These are phyloP conservation scores for Mallotus japonicus DNA, from an alignment of 441 rosid genomes.

Conservation along the genomic window DNA sequence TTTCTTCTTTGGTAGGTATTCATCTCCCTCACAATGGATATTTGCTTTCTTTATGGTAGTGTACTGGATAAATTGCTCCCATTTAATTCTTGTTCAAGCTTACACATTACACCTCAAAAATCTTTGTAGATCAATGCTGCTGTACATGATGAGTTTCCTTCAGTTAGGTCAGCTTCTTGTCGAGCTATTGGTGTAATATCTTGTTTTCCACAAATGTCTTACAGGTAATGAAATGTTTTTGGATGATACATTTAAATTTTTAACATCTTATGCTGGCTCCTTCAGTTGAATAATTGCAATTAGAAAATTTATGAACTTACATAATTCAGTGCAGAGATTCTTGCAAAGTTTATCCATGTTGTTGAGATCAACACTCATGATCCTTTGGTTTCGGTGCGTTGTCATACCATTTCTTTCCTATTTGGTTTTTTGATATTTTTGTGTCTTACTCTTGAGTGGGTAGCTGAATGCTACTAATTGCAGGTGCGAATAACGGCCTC, in stretches of 20 bases:
- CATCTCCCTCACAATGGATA: too few relatives aligned
- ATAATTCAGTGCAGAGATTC: constrained; percentile 69
- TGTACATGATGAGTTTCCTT: constrained; percentile 59
- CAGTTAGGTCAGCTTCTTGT: constrained; percentile 94
- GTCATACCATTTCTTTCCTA: neutral
- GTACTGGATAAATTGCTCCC: neutral
- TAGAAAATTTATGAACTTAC: constrained; percentile 37
- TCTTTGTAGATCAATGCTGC: constrained; percentile 61
- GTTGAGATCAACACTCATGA: constrained; percentile 65
- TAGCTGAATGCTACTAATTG: constrained; percentile 23
- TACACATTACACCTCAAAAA: constrained; percentile 23
- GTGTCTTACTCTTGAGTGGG: constrained; percentile 13
- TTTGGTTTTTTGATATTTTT: constrained; percentile 20
- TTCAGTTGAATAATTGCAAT: constrained; percentile 25
- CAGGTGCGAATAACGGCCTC: constrained; percentile 91
- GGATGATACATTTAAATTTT: constrained; percentile 12
- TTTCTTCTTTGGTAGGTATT: constrained; percentile 65
- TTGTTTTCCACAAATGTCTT: constrained; percentile 68
- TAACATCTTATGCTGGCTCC: constrained; percentile 12
- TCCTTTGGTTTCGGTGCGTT: constrained; percentile 68
- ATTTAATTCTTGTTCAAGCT: constrained; percentile 10
- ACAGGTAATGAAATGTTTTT: constrained; percentile 46
- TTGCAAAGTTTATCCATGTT: constrained; percentile 67
- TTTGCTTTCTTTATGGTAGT: constrained; percentile 9
- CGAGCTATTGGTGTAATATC: constrained; percentile 91